Evolutionary conservation across 2,329 filamentous ascomycete species (phyloP).

Genomic region (Dactylellina sp.): DNA sequence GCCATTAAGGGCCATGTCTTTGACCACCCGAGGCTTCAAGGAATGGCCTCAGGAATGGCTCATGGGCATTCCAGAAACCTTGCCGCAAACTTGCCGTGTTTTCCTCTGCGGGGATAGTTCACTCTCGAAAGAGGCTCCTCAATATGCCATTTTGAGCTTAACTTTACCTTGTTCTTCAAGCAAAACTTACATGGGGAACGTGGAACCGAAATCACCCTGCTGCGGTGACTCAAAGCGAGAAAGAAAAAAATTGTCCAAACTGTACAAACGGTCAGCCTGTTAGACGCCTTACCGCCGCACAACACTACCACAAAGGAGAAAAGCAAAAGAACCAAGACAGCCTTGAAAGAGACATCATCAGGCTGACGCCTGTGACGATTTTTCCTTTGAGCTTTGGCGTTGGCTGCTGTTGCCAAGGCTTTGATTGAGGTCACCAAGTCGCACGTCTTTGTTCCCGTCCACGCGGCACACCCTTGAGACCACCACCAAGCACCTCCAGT

Average conservation of each 20-base stretch:
- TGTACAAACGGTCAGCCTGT: constrained; percentile 26
- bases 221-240: constrained; percentile 27
- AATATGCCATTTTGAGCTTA: constrained; percentile 39
- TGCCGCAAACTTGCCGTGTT: too few species aligned
- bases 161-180: constrained; percentile 5
- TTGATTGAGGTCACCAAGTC: too few species aligned
- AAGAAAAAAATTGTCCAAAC: not conserved
- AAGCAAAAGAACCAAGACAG: not conserved
- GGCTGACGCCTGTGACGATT: constrained; percentile 35
- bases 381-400: not conserved
- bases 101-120: not conserved
- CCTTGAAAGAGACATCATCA: constrained; percentile 29
- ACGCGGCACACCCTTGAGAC: constrained; percentile 38
- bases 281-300: constrained; percentile 42
- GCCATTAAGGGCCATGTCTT: too few species aligned
- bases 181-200: constrained; percentile 13
- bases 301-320: not conserved
- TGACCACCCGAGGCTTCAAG: too few species aligned
- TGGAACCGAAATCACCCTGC: constrained; percentile 14
- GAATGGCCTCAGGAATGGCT: constrained; percentile 9
- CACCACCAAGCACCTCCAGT: too few species aligned
- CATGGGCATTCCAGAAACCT: too few species aligned
- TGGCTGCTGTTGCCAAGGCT: too few species aligned
- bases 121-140: not conserved
- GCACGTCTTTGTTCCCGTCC: constrained; percentile 22